Percentiles rank a stretch among this genome's conserved stretches.
Conservation (phyloP, 2,329 filamentous ascomycete genomes). For the Beauveria rudraprayagi region DNA sequence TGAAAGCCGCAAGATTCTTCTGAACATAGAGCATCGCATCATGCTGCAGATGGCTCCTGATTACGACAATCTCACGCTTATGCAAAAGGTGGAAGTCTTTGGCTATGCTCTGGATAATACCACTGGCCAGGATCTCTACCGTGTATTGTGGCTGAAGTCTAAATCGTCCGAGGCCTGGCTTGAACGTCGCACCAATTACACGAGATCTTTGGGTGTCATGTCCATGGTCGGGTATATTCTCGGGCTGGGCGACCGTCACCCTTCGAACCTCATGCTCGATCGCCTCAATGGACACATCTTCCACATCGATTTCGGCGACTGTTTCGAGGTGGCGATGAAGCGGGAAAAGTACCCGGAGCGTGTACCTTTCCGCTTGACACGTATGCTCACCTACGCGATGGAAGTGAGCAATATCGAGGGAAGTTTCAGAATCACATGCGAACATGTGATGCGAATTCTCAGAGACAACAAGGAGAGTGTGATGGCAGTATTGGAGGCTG, state of each 20-base stretch:
- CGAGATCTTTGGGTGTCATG: constrained; percentile 94
- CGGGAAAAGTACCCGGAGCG: constrained; percentile 97
- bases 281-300: constrained; percentile 93
- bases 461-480: constrained; percentile 96
- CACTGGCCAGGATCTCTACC: constrained; percentile 95
- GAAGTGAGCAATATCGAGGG: constrained; percentile 99
- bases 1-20: constrained; percentile 90
- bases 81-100: constrained; percentile 99
- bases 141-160: constrained; percentile 96
- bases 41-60: constrained; percentile 99
- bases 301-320: constrained; percentile 98
- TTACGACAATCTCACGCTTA: constrained; percentile 95
- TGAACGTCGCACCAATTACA: constrained; percentile 97
- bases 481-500: constrained; percentile 95
- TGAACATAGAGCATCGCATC: constrained; percentile 98
- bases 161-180: constrained; percentile 98
- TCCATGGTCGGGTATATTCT: constrained; percentile 99
- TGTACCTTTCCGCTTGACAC: constrained; percentile 92
- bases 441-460: constrained; percentile 95
- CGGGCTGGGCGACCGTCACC: constrained; percentile 90
- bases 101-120: constrained; percentile 99
- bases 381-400: constrained; percentile 99
- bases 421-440: constrained; percentile 95
- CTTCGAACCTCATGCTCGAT: constrained; percentile 96
- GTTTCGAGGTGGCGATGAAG: constrained; percentile 99